A percentile compares a stretch with the other conserved stretches of the same genome.
Evolutionary conservation across 768 basidiomycete species (phyloP).

Genomic region (Fomitopsis pulvina): DNA sequence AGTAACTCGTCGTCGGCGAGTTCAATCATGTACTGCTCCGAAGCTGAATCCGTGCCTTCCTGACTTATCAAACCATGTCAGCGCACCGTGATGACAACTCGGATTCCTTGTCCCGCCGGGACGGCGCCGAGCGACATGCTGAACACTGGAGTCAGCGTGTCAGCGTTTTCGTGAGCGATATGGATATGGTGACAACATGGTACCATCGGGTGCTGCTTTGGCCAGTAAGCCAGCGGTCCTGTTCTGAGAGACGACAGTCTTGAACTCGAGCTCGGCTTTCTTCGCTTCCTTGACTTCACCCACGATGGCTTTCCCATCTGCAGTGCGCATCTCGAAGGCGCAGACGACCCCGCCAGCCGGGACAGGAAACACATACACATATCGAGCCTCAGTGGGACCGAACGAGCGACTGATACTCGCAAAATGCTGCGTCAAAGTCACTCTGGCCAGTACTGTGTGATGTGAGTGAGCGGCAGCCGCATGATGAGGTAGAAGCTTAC

Average conservation of each 20-base stretch:
- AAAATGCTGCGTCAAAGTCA: background rate
- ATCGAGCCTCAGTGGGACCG: conserved; percentile 14
- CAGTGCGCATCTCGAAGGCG: conserved; percentile 42
- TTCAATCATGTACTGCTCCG: too few species aligned
- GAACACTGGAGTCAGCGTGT: conserved; percentile 33
- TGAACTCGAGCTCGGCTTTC: conserved; percentile 33
- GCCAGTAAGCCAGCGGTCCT: conserved; percentile 39
- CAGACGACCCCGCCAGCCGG: conserved; percentile 50
- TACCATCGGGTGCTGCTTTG: conserved; percentile 46
- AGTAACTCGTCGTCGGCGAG: conserved; percentile 40
- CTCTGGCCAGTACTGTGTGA: background rate
- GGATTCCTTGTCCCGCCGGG: conserved; percentile 34
- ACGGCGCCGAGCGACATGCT: conserved; percentile 53
- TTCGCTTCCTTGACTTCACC: conserved; percentile 45
- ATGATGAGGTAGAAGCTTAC: background rate
- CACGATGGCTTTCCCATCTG: conserved; percentile 35
- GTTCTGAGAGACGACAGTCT: conserved; percentile 34
- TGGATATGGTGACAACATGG: background rate
- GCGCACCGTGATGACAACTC: conserved; percentile 39
- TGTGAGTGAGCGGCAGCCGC: background rate
- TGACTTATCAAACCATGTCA: too few species aligned
- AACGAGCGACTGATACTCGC: background rate
- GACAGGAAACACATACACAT: conserved; percentile 54
- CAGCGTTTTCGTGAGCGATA: background rate
- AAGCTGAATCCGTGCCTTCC: too few species aligned